These are phyloP conservation scores for Rhizopogon roseolus DNA, from an alignment of 768 basidiomycete genomes.

Conservation along the genomic window DNA sequence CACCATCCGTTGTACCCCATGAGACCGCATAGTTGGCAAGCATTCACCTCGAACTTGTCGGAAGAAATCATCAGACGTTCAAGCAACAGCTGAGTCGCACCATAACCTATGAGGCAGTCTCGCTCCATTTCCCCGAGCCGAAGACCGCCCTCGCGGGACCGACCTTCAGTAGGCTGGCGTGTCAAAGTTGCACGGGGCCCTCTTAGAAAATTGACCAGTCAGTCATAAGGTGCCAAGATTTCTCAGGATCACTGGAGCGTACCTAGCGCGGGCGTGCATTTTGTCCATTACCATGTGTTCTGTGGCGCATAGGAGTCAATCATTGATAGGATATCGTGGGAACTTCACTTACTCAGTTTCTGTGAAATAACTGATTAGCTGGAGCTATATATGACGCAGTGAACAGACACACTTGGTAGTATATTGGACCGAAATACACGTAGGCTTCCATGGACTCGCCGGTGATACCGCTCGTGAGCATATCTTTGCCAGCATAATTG, in stretches of 20 bases:
- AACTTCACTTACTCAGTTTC: slow-evolving; percentile 80
- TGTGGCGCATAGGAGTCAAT: slow-evolving; percentile 25
- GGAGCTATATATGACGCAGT: slow-evolving; percentile 5
- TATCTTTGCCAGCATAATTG: slow-evolving; percentile 98
- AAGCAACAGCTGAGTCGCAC: slow-evolving; percentile 93
- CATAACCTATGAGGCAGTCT: slow-evolving; percentile 96
- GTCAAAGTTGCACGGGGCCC: slow-evolving; percentile 96
- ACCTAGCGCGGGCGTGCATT: slow-evolving; percentile 99
- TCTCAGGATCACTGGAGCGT: slow-evolving; percentile 18
- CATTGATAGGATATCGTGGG: not conserved
- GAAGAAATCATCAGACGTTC: slow-evolving; percentile 99
- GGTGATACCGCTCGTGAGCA: slow-evolving; percentile 97
- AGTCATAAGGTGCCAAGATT: slow-evolving; percentile 6
- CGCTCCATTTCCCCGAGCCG: slow-evolving; percentile 99
- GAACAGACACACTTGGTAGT: slow-evolving; percentile 71
- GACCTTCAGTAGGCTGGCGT: slow-evolving; percentile 96
- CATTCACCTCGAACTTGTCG: slow-evolving; percentile 96
- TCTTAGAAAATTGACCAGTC: slow-evolving; percentile 33
- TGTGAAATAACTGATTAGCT: slow-evolving; percentile 24
- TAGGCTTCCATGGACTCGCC: slow-evolving; percentile 96
- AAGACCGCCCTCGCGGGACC: slow-evolving; percentile 94
- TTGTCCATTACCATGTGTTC: slow-evolving; percentile 99
- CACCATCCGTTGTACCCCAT: slow-evolving; percentile 97
- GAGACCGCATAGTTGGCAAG: slow-evolving; percentile 90
- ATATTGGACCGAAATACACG: slow-evolving; percentile 98